Evolutionary conservation across 2,329 filamentous ascomycete genomes (phyloP).

Genomic region (Helotiales sp.): DNA sequence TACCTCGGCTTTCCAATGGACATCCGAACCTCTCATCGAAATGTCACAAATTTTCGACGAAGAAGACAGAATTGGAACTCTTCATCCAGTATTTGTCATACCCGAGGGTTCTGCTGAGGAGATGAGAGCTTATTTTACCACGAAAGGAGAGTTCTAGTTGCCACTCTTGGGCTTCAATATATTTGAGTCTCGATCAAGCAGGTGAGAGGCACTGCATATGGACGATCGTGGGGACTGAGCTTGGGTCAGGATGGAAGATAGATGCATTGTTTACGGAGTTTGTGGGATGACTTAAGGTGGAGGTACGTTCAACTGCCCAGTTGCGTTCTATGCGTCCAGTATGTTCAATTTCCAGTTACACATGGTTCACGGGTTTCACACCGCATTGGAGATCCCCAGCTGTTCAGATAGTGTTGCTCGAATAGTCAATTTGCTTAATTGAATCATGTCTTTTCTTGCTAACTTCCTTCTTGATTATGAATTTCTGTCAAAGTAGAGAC

Average conservation of each 20-base stretch:
- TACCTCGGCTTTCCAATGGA: constrained; percentile 46
- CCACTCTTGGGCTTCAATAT: not conserved
- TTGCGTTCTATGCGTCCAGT: not conserved
- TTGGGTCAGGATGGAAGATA: not conserved
- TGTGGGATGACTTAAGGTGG: not conserved
- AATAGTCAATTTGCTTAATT: not conserved
- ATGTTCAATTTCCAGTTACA: not conserved
- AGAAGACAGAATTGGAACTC: constrained; percentile 68
- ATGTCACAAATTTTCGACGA: constrained; percentile 71
- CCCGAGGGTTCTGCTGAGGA: constrained; percentile 59
- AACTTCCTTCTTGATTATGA: too few relatives aligned
- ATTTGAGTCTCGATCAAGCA: not conserved
- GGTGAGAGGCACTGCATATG: not conserved
- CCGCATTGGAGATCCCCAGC: not conserved
- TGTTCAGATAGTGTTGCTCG: not conserved
- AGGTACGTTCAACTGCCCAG: not conserved
- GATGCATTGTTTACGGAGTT: constrained; percentile 1
- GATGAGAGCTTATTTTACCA: constrained; percentile 39
- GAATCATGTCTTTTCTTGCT: not conserved
- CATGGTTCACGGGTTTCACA: not conserved
- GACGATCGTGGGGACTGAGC: not conserved
- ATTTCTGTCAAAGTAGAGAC: not conserved
- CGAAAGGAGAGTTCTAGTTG: constrained; percentile 38
- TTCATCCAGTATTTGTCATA: constrained; percentile 87
- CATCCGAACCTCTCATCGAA: constrained; percentile 50